Evolutionary conservation across 1,139 yeast species (phyloP), one percentile per base, ranked within the genome.

Genomic region (Wickerhamomyces sp.): DNA sequence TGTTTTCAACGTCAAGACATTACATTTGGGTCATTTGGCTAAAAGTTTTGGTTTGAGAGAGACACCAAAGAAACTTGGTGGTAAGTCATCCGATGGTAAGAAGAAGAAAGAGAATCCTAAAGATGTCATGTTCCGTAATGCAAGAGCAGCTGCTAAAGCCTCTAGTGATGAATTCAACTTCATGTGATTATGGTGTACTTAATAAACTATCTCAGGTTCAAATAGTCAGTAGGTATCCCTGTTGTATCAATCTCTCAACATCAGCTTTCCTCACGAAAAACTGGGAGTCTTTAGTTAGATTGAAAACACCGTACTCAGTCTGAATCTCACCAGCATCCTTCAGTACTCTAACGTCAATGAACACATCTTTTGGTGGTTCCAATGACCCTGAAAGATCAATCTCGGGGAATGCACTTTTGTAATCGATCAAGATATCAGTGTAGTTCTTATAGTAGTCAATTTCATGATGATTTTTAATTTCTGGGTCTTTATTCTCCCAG

Each of bases 321-420:
- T 91, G 97, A 36, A 93, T 90, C 61, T 93, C 98, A 1, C 99
- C 99, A 0, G 96, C 98, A 59, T 93, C 95, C 58, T 86, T 86
- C 45, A 93, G 67, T 10, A 93, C 98, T 45, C 99, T 71, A 4
- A 93, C 98, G 60, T 93, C 99, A 11, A 93, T 86, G 58, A 91
- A 93, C 37, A 93, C 85, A 56, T 89, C 95, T 30, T 78, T 78
- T 1, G 99, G 99, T 0, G 99, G 99, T 36, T 79, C 88, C 55
- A 93, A 64, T 31, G 88, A 81, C 0, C 98, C 98, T 29, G 93
- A 79, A 36, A 93, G 69, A 59, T 93, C 99, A n/a, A 93, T 69
- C 53, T 90, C 96, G 0, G 89, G 77, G 69, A 88, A 82, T 10
- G 78, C 76, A 13, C 95, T 86, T 57, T 89, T 90, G 65, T 84